These are phyloP conservation scores for Fusarium nelsonii DNA, from an alignment of 2,329 filamentous ascomycete species.

Conservation along the genomic window DNA sequence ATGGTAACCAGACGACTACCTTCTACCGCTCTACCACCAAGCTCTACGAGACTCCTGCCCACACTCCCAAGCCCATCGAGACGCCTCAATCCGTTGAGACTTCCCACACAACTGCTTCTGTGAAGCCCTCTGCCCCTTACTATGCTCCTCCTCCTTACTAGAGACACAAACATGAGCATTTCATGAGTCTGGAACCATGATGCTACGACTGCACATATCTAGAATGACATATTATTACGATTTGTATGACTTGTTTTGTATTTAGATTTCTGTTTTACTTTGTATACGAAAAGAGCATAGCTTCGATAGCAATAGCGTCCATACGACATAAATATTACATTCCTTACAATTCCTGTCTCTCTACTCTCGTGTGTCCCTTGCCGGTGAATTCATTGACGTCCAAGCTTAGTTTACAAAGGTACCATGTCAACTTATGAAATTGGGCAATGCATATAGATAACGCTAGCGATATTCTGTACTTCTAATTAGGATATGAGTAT, in stretches of 20 bases:
- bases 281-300: slow-evolving; percentile 16
- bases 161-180: slow-evolving; percentile 13
- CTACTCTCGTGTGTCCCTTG: too few relatives aligned
- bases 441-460: too few relatives aligned
- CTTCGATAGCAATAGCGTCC: slow-evolving; percentile 26
- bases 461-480: too few relatives aligned
- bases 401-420: too few relatives aligned
- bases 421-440: too few relatives aligned
- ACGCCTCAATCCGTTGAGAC: not conserved
- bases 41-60: slow-evolving; percentile 21
- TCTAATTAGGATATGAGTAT: too few relatives aligned
- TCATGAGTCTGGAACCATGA: slow-evolving; percentile 29
- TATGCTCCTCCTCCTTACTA: slow-evolving; percentile 27
- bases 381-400: too few relatives aligned
- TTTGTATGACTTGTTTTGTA: slow-evolving; percentile 24
- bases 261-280: slow-evolving; percentile 17
- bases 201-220: slow-evolving; percentile 7
- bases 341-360: not conserved
- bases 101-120: slow-evolving; percentile 4
- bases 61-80: slow-evolving; percentile 6
- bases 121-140: slow-evolving; percentile 2
- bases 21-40: slow-evolving; percentile 22
- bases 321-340: slow-evolving; percentile 29
- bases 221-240: slow-evolving; percentile 28
- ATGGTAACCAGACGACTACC: slow-evolving; percentile 17